Conservation (phyloP, 106 monocot species). For the Xerophyta viscosa region DNA sequence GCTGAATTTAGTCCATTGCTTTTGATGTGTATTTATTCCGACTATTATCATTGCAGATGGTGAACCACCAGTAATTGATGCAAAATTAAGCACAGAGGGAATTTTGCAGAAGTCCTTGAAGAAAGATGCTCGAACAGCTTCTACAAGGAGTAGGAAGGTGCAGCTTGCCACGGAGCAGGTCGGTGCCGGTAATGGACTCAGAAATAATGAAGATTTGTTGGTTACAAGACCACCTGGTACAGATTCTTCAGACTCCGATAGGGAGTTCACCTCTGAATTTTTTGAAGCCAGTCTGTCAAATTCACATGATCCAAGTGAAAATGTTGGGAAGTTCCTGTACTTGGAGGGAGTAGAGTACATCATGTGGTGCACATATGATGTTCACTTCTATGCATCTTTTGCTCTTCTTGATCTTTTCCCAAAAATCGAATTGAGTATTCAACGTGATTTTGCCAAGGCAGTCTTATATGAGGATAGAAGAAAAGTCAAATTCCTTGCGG, state of each 20-base stretch:
- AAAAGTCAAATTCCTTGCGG: constrained; percentile 81
- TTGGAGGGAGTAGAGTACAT: constrained; percentile 95
- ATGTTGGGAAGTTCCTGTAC: constrained; percentile 87
- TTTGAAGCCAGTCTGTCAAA: constrained; percentile 5
- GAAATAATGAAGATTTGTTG: constrained; percentile 17
- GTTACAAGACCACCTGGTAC: constrained; percentile 8
- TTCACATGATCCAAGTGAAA: constrained; percentile 24
- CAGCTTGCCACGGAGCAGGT: constrained; percentile 7
- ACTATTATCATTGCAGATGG: constrained; percentile 45
- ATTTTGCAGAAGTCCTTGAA: constrained; percentile 33
- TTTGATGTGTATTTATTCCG: not conserved
- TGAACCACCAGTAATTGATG: constrained; percentile 39
- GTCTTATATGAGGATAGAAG: constrained; percentile 75
- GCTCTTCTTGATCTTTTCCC: constrained; percentile 93
- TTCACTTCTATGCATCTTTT: constrained; percentile 98
- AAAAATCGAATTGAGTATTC: constrained; percentile 84
- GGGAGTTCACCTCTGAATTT: constrained; percentile 7
- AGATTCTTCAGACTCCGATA: constrained; percentile 14
- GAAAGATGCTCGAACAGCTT: constrained; percentile 15
- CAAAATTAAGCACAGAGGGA: constrained; percentile 17
- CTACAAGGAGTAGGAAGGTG: constrained; percentile 21
- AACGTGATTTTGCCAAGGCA: constrained; percentile 84
- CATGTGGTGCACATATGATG: constrained; percentile 99
- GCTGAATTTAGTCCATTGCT: no score
- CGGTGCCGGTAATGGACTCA: constrained; percentile 9